Conservation (phyloP, 176 grass and related monocot genomes). For the Leersia perrieri region DNA sequence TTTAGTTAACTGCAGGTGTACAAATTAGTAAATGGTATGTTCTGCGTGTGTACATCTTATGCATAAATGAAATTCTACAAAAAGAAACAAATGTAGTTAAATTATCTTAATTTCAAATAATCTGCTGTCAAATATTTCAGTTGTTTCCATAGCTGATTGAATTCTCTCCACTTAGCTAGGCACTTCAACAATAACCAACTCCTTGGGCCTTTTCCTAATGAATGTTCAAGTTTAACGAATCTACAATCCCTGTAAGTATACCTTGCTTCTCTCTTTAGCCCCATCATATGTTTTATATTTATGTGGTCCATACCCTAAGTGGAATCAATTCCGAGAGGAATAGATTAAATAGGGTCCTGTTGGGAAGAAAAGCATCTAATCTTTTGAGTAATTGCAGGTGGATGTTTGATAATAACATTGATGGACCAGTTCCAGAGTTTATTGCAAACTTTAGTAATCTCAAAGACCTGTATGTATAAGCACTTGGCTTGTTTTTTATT, state of each 20-base stretch:
- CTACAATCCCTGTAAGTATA: constrained; percentile 51
- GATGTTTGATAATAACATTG: constrained; percentile 61
- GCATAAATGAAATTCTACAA: background rate
- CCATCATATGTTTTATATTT: background rate
- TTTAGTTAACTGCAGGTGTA: background rate
- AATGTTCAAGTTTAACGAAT: constrained; percentile 16
- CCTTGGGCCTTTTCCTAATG: constrained; percentile 35
- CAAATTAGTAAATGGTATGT: background rate
- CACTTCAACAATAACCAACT: constrained; percentile 60
- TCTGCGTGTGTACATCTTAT: background rate
- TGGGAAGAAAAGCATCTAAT: constrained; percentile 1
- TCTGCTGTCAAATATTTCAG: background rate
- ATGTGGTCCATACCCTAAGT: background rate
- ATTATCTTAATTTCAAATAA: background rate
- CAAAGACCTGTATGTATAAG: constrained; percentile 42
- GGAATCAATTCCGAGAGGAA: background rate
- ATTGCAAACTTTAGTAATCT: constrained; percentile 47
- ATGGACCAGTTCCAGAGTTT: constrained; percentile 40
- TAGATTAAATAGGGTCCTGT: background rate
- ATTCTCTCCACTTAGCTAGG: constrained; percentile 50
- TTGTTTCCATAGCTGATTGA: constrained; percentile 20
- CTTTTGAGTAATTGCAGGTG: constrained; percentile 35
- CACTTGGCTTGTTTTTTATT: constrained; percentile 13
- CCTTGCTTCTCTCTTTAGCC: background rate
- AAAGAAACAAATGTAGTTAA: background rate